Base-by-base conservation (phyloP, 345 rosid species). In the Brassica cretica region DNA sequence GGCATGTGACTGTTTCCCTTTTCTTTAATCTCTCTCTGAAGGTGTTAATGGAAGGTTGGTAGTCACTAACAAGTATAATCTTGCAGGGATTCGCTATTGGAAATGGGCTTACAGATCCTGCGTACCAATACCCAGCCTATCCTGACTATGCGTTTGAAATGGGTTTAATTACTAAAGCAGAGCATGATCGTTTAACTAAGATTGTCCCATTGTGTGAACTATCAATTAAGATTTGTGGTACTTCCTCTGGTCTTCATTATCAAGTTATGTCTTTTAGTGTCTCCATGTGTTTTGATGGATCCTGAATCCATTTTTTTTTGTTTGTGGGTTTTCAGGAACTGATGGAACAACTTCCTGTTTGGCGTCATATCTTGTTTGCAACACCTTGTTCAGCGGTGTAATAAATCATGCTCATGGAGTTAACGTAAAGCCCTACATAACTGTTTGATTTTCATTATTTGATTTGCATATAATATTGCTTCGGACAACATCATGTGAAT, bases 41-140 rank as follows among this genome's bases (percentile, higher is more conserved):
- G 59, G 59, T 53, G 21, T 53, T 53, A 15, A 53, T 53, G 59
- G 21, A 53, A 53, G 21, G 21, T 60, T 12, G 59, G 59, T 80
- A 21, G 24, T 21, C 24, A 72, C 73, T 72, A 59, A 71, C 65
- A 66, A 55, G 76, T 65, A 72, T 74, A 51, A 27, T 74, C 24
- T 44, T 80, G 74, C 89, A 96, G 99, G 99, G 99, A 71, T 88
- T 96, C 76, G 98, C 99, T 51, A 96, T 96, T 76, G 99, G 99
- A 68, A 96, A 96, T 74, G 99, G 99, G 66, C 94, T 96, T 63
- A 96, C 99, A 46, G 88, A 96, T 79, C 99, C 97, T 78, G 91
- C 91, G 68, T 62, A 89, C 76, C 99, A 93, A 76, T 93, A 93
- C 73, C 89, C 91, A 85, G 97, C 99, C 64, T 96, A 96, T 80